Evolutionary conservation across 169 alveolate species (phyloP), one percentile per base, ranked within the genome.

Genomic region (Hepatocystis sp.): DNA sequence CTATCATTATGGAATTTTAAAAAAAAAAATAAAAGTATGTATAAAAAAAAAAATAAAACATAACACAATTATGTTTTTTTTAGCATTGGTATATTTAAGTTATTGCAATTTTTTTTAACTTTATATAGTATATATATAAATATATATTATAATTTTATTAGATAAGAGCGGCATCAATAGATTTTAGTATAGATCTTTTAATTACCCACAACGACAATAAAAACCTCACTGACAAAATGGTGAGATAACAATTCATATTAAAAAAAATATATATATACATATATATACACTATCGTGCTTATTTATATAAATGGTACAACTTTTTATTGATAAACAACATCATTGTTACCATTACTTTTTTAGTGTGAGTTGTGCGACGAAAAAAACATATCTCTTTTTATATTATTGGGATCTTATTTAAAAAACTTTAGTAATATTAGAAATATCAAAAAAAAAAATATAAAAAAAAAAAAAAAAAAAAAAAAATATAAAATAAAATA

Each of bases 111-210:
- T 67, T 51, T 40, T 25, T 25, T n/a, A 4, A 1, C 11, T 40
- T 67, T 52, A 25, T 32, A n/a, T 27, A 32, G n/a, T 36, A 10
- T 19, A 23, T 7, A 36, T 36, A 36, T 7, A 36, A 36, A 10
- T 36, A 10, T 36, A 36, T 36, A 10, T 66, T 49, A 15, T 28
- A 51, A 27, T 2, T 67, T 25, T 25, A 17, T 61, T 55, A 78
- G 89, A 61, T 78, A 52, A 60, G 89, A 78, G 34, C 47, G 23
- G 63, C 84, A 11, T 78, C 89, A n/a, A 60, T 78, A 61, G 89
- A 78, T 78, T 78, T 78, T 78, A 78, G 89, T 15, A 60, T 78
- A 28, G 81, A 78, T 49, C 34, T 63, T 15, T 40, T 78, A 49
- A 25, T 78, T 47, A 36, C 84, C n/a, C 7, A 78, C 61, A 84